These are phyloP conservation scores for Geotrichum klebahnii DNA, from an alignment of 1,139 yeast genomes.

Conservation along the genomic window DNA sequence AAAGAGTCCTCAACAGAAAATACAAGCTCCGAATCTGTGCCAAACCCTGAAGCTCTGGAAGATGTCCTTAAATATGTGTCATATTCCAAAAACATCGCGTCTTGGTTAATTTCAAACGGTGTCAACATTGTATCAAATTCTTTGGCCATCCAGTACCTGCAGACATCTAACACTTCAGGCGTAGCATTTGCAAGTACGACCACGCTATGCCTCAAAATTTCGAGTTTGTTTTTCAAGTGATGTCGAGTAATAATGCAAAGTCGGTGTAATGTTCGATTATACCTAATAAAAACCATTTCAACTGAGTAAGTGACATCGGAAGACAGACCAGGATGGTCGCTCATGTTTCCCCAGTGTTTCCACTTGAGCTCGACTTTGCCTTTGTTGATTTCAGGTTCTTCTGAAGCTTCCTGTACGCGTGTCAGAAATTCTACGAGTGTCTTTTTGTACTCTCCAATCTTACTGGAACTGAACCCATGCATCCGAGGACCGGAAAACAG, in stretches of 20 bases:
- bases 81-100: not conserved
- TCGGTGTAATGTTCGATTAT: conserved; percentile 9
- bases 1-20: conserved; percentile 6
- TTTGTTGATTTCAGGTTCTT: not conserved
- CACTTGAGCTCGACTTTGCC: conserved; percentile 9
- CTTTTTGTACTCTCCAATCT: conserved; percentile 2
- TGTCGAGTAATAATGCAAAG: conserved; percentile 13
- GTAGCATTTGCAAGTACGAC: conserved; percentile 11
- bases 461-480: conserved; percentile 1
- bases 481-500: conserved; percentile 9
- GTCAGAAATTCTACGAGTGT: conserved; percentile 3
- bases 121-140: conserved; percentile 8
- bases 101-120: not conserved
- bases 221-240: not conserved
- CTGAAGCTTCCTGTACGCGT: conserved; percentile 5
- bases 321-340: not conserved
- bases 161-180: conserved; percentile 15
- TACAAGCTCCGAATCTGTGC: conserved; percentile 14
- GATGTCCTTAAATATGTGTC: conserved; percentile 3
- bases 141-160: conserved; percentile 9
- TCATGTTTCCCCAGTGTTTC: conserved; percentile 12
- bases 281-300: conserved; percentile 12
- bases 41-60: conserved; percentile 2
- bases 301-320: conserved; percentile 5
- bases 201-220: not conserved